Evolutionary conservation across 441 rosid species (phyloP).

Genomic region (Melastoma candidum): DNA sequence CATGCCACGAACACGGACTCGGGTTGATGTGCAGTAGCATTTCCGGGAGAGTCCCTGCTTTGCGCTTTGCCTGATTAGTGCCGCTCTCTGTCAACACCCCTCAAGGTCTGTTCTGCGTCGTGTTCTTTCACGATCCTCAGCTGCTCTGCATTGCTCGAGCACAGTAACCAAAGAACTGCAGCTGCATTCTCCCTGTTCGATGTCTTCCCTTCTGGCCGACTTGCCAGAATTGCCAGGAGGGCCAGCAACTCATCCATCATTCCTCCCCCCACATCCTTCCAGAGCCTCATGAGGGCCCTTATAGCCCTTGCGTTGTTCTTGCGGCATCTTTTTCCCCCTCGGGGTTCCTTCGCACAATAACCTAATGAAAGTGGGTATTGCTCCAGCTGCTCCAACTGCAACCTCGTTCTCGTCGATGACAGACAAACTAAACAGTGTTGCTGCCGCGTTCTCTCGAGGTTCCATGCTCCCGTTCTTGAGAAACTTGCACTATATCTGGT

Average conservation of each 20-base stretch:
- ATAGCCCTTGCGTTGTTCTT: slow-evolving; percentile 89
- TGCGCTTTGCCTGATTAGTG: slow-evolving; percentile 94
- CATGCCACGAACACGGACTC: slow-evolving; percentile 13
- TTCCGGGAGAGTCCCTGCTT: slow-evolving; percentile 71
- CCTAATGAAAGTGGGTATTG: slow-evolving; percentile 77
- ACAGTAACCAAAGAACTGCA: slow-evolving; percentile 75
- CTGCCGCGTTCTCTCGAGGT: slow-evolving; percentile 97
- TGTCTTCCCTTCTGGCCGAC: slow-evolving; percentile 77
- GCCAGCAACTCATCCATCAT: slow-evolving; percentile 98
- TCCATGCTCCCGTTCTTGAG: slow-evolving; percentile 89
- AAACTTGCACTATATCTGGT: slow-evolving; percentile 78
- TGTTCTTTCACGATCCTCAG: slow-evolving; percentile 50
- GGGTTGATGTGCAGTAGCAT: slow-evolving; percentile 51
- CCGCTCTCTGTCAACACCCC: slow-evolving; percentile 61
- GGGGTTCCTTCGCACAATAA: slow-evolving; percentile 84
- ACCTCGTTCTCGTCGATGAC: slow-evolving; percentile 92
- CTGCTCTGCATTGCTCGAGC: slow-evolving; percentile 55
- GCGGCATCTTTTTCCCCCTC: slow-evolving; percentile 98
- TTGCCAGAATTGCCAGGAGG: slow-evolving; percentile 78
- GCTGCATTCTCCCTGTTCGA: slow-evolving; percentile 84
- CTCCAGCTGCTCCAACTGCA: slow-evolving; percentile 93
- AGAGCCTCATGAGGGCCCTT: slow-evolving; percentile 60
- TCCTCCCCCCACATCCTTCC: slow-evolving; percentile 89
- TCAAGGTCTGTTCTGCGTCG: slow-evolving; percentile 68
- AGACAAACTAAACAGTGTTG: slow-evolving; percentile 92